Evolutionary conservation across 2,329 filamentous ascomycete genomes (phyloP).

Genomic region (Ophiocordyceps sinensis): DNA sequence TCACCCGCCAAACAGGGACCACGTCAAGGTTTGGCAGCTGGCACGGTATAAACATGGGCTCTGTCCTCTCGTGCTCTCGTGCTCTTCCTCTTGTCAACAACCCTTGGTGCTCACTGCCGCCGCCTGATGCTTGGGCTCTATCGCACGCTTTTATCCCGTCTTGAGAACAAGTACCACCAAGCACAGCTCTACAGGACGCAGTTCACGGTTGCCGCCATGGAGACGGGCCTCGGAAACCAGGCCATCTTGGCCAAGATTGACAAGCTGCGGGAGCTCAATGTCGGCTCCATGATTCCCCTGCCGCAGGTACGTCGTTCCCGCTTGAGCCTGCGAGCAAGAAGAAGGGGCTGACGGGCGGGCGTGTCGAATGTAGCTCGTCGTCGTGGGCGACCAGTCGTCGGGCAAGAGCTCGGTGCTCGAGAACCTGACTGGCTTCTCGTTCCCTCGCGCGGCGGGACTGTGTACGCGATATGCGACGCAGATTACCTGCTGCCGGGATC

Average conservation of each 20-base stretch:
- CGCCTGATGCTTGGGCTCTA: no score
- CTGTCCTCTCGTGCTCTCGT: no score
- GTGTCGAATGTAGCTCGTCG: slow-evolving; percentile 34
- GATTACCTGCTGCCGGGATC: slow-evolving; percentile 12
- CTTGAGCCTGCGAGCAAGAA: no score
- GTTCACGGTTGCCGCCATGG: slow-evolving; percentile 21
- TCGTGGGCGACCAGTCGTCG: slow-evolving; percentile 49
- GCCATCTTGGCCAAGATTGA: slow-evolving; percentile 21
- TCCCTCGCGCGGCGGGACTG: slow-evolving; percentile 43
- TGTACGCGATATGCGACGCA: slow-evolving; percentile 50
- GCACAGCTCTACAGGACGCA: not conserved
- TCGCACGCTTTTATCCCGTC: no score
- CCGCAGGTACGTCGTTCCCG: slow-evolving; percentile 35
- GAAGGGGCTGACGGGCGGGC: no score
- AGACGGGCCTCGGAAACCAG: slow-evolving; percentile 6
- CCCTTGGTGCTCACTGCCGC: no score
- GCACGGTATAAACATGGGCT: no score
- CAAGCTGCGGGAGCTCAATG: slow-evolving; percentile 24
- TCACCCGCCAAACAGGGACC: no score
- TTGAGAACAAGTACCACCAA: no score
- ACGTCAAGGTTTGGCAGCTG: no score
- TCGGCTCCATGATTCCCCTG: slow-evolving; percentile 20
- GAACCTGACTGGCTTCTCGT: slow-evolving; percentile 46
- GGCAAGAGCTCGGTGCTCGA: slow-evolving; percentile 51
- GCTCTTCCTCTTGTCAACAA: no score